Evolutionary conservation across 1,284 basidiomycete genomes (phyloP), one percentile per base, ranked within the genome.

Genomic region (Apiotrichum gracile): DNA sequence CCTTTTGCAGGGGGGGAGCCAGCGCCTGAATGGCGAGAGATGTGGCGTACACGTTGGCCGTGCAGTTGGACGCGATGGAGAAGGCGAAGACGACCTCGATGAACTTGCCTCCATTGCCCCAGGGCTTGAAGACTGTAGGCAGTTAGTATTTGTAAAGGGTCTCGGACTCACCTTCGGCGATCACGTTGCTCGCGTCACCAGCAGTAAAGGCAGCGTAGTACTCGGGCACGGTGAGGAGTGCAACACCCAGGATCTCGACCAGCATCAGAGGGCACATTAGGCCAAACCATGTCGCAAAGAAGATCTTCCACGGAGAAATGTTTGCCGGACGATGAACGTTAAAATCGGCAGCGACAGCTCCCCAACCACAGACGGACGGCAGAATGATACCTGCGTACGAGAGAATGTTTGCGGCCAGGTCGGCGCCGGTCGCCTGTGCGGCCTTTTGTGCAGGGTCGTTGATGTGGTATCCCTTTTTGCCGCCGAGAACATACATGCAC

Each of bases 371-470:
- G 47, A 78, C 77, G 0, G 78, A 79, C 13, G 78, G 80, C 60
- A 84, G 84, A 17, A 84, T 75, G 61, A 84, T 80, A 9, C 81
- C 78, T 60, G 82, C 82, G 55, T 82, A 84, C 43, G 75, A 77
- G 9, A 86, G 72, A 19, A 85, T 73, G 35, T 69, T 67, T 13
- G 65, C 64, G 0, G 72, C 65, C 14, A 68, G 79, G 7, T 77
- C 73, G 14, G 70, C 65, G 25, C 81, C 82, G 0, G 67, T 76
- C 33, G 78, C 80, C 64, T 83, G 79, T 0, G 71, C 49, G 0
- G 76, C 45, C 29, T 76, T 76, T 53, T 82, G 80, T 0, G 78
- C 75, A 42, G 74, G 72, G 10, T 10, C 13, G 8, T 33, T 19
- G 5, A n/a, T 4, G 29, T 45, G 5, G 43, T 22, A 45, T 4